A percentile compares a stretch with the other conserved stretches of the same genome.
Conservation (phyloP, 345 rosid species). For the Salix purpurea region DNA sequence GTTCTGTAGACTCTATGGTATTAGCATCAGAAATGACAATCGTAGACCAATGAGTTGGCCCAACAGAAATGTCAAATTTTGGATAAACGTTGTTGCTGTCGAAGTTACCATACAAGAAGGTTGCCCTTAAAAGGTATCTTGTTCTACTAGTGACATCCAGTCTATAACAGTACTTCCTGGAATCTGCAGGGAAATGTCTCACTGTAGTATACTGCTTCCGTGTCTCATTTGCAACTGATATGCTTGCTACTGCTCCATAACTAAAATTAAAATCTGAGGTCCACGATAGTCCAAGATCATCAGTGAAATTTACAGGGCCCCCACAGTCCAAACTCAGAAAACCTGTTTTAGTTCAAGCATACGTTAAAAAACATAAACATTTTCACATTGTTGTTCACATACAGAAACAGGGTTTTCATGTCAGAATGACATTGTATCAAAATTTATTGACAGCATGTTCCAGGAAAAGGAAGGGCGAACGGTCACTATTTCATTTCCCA, state of each 20-base stretch:
- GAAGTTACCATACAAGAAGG: constrained; percentile 89
- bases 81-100: constrained; percentile 90
- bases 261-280: constrained; percentile 54
- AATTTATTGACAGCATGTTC: not conserved
- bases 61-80: constrained; percentile 82
- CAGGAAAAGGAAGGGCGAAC: not conserved
- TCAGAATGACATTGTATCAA: not conserved
- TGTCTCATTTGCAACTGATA: constrained; percentile 59
- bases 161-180: constrained; percentile 83
- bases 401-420: constrained; percentile 2
- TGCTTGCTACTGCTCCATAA: constrained; percentile 58
- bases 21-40: constrained; percentile 75
- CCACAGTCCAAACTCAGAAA: constrained; percentile 96
- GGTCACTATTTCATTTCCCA: not conserved
- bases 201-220: constrained; percentile 70
- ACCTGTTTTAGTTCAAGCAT: constrained; percentile 42
- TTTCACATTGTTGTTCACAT: not conserved
- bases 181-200: constrained; percentile 90
- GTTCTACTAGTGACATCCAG: constrained; percentile 65
- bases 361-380: not conserved
- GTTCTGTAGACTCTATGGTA: constrained; percentile 63
- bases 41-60: constrained; percentile 88
- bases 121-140: constrained; percentile 84
- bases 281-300: constrained; percentile 84
- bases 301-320: constrained; percentile 60